A percentile compares a stretch with the other conserved stretches of the same genome.
Evolutionary conservation across 495 filamentous ascomycete species (phyloP).

Genomic region (Rhypophila decipiens): DNA sequence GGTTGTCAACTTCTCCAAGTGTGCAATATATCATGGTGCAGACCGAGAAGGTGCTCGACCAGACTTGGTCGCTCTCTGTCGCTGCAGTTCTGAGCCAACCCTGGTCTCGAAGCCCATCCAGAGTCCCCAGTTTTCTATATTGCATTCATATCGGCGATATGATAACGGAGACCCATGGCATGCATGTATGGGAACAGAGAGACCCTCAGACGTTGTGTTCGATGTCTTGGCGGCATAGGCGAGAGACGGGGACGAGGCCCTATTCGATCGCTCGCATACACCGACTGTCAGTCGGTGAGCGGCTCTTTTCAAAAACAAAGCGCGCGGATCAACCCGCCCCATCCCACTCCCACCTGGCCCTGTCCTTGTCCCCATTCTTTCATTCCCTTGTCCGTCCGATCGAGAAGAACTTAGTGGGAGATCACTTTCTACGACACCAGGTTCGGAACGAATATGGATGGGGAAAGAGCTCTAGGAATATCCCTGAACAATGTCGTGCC

Average conservation of each 20-base stretch:
- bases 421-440: too few relatives aligned
- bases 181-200: neutral
- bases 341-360: conserved; percentile 2
- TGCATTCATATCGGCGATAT: neutral
- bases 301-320: conserved; percentile 12
- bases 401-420: too few relatives aligned
- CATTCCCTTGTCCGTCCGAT: too few relatives aligned
- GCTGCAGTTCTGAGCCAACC: too few relatives aligned
- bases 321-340: conserved; percentile 17
- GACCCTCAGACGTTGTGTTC: neutral
- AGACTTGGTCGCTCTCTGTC: neutral
- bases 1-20: neutral
- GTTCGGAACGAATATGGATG: too few relatives aligned
- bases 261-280: conserved; percentile 19
- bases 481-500: too few relatives aligned
- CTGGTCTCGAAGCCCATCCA: too few relatives aligned
- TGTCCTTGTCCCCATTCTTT: too few relatives aligned
- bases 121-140: conserved; percentile 1
- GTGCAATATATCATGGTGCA: neutral
- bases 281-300: conserved; percentile 21
- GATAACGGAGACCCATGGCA: too few relatives aligned
- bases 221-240: conserved; percentile 9
- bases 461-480: too few relatives aligned
- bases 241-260: conserved; percentile 10
- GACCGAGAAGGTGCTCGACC: neutral